phyloP scores from a whole-genome alignment of 768 basidiomycete species.

The Russula abietina region DNA sequence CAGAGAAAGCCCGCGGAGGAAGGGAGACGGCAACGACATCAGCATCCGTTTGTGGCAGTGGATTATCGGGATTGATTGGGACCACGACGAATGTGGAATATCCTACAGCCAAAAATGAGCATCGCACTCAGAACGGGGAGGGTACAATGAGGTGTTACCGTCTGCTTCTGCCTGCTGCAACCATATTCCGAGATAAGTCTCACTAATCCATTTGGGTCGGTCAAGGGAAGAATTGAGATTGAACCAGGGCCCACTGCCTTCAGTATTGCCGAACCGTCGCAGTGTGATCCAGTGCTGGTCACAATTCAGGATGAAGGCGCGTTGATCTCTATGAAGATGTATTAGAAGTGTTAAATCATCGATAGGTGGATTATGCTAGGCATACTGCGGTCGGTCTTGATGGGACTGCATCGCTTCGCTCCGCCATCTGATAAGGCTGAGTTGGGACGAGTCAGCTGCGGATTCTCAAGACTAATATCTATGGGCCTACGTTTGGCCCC shows the following conservation, averaged over 20 bases:
- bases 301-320: conserved; percentile 83
- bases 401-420: conserved; percentile 73
- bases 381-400: conserved; percentile 73
- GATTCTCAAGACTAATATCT: background rate
- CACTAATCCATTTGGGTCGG: conserved; percentile 76
- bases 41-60: conserved; percentile 59
- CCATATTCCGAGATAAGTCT: conserved; percentile 78
- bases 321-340: conserved; percentile 51
- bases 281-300: conserved; percentile 88
- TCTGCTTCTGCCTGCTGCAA: conserved; percentile 82
- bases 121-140: background rate
- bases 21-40: conserved; percentile 66
- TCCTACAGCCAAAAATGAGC: conserved; percentile 39
- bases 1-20: conserved; percentile 44
- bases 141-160: conserved; percentile 41
- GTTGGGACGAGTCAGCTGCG: background rate
- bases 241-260: conserved; percentile 72
- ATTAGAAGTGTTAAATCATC: conserved; percentile 15
- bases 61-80: conserved; percentile 51
- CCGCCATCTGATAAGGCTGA: conserved; percentile 77
- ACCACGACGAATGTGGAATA: conserved; percentile 78
- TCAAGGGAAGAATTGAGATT: conserved; percentile 75
- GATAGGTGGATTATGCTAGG: conserved; percentile 17
- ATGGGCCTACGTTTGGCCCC: conserved; percentile 63
- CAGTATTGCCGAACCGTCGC: conserved; percentile 63